Evolutionary conservation across 2,329 filamentous ascomycete genomes (phyloP), one percentile per base, ranked within the genome.

Genomic region (Penicillium digitatum): DNA sequence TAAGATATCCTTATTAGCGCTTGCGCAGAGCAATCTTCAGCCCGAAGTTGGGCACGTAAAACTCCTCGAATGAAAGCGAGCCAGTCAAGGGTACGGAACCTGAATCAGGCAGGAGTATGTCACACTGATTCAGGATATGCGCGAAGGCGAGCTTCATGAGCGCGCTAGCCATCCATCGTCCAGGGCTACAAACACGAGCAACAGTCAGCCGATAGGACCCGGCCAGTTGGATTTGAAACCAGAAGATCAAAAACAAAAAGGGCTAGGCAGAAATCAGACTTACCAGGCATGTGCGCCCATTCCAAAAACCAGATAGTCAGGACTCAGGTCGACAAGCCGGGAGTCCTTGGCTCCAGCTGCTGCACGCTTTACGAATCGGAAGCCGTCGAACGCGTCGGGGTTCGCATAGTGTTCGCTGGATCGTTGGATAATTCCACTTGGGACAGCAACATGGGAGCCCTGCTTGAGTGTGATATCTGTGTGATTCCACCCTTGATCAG

Each of bases 1-100:
- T 37, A 3, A 22, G 12, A 27, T 20, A 24, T 31, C 22, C 58
- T 60, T 10, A 76, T 54, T 9, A 63, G 70, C 26, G 76, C 57
- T 52, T 76, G 71, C n/a, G 53, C 42, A 57, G 69, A 31, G 14
- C 70, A 63, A 37, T 47, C 38, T 57, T 55, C 3, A 79, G 26
- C 5, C 55, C 54, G 11, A 65, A 62, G 42, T 64, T 61, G 14
- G 62, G 62, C 24, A 65, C 62, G 47, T 59, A 61, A 37, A 65
- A 63, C 48, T 65, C 62, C 58, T 63, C 61, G 22, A 65, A 61
- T 8, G 62, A 65, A 51, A 65, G 52, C n/a, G 59, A 59, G 3
- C 59, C 57, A 10, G 54, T 57, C 42, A 64, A 40, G 4, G 54
- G 35, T 1, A 16, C 45, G 1, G 40, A 34, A 16, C n/a, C 44